These are phyloP conservation scores for Onygenales sp. DNA, from an alignment of 2,329 filamentous ascomycete species.

Conservation along the genomic window DNA sequence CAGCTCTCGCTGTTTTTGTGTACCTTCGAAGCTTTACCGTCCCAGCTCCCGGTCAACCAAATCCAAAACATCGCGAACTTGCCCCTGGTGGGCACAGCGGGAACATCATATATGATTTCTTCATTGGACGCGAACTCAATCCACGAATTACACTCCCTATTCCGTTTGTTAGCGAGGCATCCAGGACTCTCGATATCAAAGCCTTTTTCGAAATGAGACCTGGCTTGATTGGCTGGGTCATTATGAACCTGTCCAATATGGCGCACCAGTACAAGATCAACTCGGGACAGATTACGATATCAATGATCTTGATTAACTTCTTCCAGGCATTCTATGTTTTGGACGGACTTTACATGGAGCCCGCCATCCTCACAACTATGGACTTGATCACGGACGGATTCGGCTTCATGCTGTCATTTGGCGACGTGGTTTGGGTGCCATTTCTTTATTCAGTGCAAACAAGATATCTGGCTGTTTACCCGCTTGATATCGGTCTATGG, in stretches of 20 bases:
- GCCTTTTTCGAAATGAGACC: constrained; percentile 84
- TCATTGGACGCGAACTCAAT: constrained; percentile 91
- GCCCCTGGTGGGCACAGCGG: constrained; percentile 73
- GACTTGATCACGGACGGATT: constrained; percentile 91
- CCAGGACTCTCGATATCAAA: constrained; percentile 64
- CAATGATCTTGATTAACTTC: constrained; percentile 66
- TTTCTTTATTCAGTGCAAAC: constrained; percentile 80
- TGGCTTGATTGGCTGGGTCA: constrained; percentile 78
- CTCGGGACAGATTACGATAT: constrained; percentile 75
- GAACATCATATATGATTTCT: constrained; percentile 90
- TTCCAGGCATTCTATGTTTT: constrained; percentile 77
- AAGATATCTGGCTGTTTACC: constrained; percentile 75
- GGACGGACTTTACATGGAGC: constrained; percentile 79
- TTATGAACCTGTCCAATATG: constrained; percentile 74
- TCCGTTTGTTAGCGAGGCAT: constrained; percentile 57
- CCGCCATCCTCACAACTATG: constrained; percentile 83
- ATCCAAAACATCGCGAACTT: constrained; percentile 64
- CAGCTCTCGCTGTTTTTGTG: constrained; percentile 62
- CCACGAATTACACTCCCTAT: constrained; percentile 53
- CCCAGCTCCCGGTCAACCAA: constrained; percentile 46
- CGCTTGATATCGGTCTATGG: constrained; percentile 61
- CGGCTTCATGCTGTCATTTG: constrained; percentile 89
- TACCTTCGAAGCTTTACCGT: constrained; percentile 78
- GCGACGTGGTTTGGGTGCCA: constrained; percentile 86
- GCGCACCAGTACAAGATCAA: constrained; percentile 73